Evolutionary conservation across 768 basidiomycete genomes (phyloP).

Genomic region (Suillus spraguei): DNA sequence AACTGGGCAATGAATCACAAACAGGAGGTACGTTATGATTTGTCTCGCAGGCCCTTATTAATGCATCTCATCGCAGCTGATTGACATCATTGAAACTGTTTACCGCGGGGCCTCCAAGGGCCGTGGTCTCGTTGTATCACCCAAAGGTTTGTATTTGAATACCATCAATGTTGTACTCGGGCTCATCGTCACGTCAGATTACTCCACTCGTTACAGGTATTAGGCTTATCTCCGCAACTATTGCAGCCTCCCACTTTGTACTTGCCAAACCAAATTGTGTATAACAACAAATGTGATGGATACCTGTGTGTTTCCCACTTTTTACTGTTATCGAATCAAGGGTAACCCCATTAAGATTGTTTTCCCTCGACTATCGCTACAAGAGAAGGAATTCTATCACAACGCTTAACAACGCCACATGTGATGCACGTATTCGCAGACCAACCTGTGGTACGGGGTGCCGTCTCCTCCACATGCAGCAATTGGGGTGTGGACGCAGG

Average conservation of each 20-base stretch:
- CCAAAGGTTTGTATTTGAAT: slow-evolving; percentile 66
- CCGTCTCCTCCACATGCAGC: background rate
- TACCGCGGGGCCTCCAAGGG: slow-evolving; percentile 98
- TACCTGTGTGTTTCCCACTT: background rate
- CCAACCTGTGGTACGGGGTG: background rate
- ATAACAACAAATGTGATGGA: background rate
- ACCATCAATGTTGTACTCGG: slow-evolving; percentile 11
- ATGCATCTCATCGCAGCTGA: slow-evolving; percentile 55
- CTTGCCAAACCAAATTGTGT: no score
- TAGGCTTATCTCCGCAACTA: slow-evolving; percentile 28
- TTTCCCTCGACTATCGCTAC: no score
- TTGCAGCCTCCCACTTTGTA: background rate
- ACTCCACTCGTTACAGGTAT: slow-evolving; percentile 82
- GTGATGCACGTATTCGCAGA: background rate
- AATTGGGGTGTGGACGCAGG: background rate
- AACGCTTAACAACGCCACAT: background rate
- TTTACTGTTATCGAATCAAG: background rate
- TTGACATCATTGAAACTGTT: slow-evolving; percentile 98
- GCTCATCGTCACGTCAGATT: slow-evolving; percentile 48
- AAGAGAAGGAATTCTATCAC: background rate
- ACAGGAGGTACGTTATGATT: slow-evolving; percentile 71
- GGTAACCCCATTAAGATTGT: background rate
- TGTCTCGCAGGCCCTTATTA: background rate
- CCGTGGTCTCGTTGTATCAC: slow-evolving; percentile 95
- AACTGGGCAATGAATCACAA: slow-evolving; percentile 99